A percentile compares a stretch with the other conserved stretches of the same genome.
phyloP scores from a whole-genome alignment of 148 eudicot species.

The Bassia scoparia region DNA sequence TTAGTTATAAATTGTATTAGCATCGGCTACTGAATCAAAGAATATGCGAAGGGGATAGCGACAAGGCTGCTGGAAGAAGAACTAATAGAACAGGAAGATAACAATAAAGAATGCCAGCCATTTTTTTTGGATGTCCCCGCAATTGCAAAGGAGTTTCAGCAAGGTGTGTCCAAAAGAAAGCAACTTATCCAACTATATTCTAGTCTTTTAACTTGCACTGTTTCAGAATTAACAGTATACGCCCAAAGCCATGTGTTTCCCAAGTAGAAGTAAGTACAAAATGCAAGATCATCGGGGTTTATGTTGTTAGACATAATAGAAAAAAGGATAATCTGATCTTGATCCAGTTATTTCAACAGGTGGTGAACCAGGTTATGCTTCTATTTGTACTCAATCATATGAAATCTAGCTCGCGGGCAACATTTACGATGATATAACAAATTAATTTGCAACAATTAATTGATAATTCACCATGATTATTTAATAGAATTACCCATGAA shows the following conservation, averaged over 20 bases:
- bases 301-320: no score
- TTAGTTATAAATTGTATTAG: neutral
- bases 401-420: no score
- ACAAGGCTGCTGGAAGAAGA: slow-evolving; percentile 21
- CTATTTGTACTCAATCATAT: no score
- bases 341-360: no score
- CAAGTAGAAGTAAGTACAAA: neutral
- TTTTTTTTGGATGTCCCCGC: slow-evolving; percentile 27
- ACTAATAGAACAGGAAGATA: slow-evolving; percentile 33
- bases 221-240: slow-evolving; percentile 11
- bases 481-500: slow-evolving; percentile 12
- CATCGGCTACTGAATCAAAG: slow-evolving; percentile 1
- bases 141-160: slow-evolving; percentile 33
- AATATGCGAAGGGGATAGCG: neutral
- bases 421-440: no score
- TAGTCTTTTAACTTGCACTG: slow-evolving; percentile 16
- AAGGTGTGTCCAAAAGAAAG: slow-evolving; percentile 37
- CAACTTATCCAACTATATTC: slow-evolving; percentile 38
- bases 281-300: no score
- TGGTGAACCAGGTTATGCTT: no score
- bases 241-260: slow-evolving; percentile 1
- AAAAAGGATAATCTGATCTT: no score
- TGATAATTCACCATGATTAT: slow-evolving; percentile 10
- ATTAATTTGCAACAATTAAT: neutral
- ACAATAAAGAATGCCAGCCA: slow-evolving; percentile 34